These are phyloP conservation scores for Aureobasidium musti DNA, from an alignment of 2,329 filamentous ascomycete genomes.

Conservation along the genomic window DNA sequence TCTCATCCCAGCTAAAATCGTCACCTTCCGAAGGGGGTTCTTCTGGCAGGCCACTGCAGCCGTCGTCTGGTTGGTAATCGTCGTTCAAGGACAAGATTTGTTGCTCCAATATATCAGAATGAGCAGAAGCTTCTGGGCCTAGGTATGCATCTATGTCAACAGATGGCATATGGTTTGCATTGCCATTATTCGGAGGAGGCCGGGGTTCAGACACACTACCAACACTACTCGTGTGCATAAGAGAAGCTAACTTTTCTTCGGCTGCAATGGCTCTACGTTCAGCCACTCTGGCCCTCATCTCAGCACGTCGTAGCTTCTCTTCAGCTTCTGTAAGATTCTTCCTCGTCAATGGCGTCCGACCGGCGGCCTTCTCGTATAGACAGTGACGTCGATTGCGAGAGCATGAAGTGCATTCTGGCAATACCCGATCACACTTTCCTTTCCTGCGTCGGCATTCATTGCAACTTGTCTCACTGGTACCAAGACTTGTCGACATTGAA, in stretches of 20 bases:
- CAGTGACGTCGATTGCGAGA: slow-evolving; percentile 51
- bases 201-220: slow-evolving; percentile 19
- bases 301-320: slow-evolving; percentile 43
- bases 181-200: background rate
- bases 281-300: slow-evolving; percentile 33
- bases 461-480: slow-evolving; percentile 30
- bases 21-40: slow-evolving; percentile 35
- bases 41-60: slow-evolving; percentile 32
- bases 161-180: background rate
- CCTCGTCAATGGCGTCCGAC: slow-evolving; percentile 53
- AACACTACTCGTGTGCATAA: slow-evolving; percentile 9
- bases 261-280: slow-evolving; percentile 35
- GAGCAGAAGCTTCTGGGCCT: background rate
- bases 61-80: background rate
- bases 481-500: slow-evolving; percentile 3
- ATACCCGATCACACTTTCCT: slow-evolving; percentile 39
- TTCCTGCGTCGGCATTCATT: slow-evolving; percentile 38
- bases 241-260: slow-evolving; percentile 31
- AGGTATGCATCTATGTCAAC: background rate
- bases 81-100: background rate
- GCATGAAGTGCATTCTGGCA: slow-evolving; percentile 47
- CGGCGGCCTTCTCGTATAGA: slow-evolving; percentile 51
- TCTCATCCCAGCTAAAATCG: slow-evolving; percentile 37
- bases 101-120: background rate
- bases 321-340: slow-evolving; percentile 53